Percentiles rank a stretch among this genome's conserved stretches.
Evolutionary conservation across 345 rosid genomes (phyloP).

Genomic region (Hirschfeldia incana): DNA sequence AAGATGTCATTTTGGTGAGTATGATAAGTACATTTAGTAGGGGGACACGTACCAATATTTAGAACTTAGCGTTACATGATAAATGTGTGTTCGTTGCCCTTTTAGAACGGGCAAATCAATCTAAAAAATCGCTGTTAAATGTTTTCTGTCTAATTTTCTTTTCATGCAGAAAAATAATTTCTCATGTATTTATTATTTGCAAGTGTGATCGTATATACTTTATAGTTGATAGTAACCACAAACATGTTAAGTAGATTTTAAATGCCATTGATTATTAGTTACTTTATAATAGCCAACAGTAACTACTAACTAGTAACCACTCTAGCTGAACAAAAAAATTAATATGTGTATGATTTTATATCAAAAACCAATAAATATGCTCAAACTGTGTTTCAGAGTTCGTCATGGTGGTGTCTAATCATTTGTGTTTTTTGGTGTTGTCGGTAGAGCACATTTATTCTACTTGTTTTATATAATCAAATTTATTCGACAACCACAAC

Average conservation of each 20-base stretch:
- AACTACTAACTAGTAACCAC: conserved; percentile 12
- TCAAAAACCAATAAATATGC: not conserved
- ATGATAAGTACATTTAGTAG: conserved; percentile 33
- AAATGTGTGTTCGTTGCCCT: conserved; percentile 39
- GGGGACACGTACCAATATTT: not conserved
- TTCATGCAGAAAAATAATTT: conserved; percentile 7
- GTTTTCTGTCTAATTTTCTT: not conserved
- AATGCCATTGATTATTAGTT: not conserved
- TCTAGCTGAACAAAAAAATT: conserved; percentile 3
- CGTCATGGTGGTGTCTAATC: not conserved
- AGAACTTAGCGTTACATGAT: conserved; percentile 30
- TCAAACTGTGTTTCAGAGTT: not conserved
- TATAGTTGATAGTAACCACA: not conserved
- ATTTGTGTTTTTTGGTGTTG: not conserved
- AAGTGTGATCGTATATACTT: conserved; percentile 4
- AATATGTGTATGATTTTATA: not conserved
- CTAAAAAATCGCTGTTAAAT: conserved; percentile 4
- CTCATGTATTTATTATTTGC: not conserved
- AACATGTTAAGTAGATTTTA: not conserved
- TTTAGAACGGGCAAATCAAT: conserved; percentile 23
- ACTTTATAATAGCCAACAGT: conserved; percentile 7
- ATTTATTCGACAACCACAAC: no score
- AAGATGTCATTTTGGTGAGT: conserved; percentile 31
- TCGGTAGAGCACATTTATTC: not conserved
- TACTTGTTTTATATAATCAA: no score